Evolutionary conservation across 106 monocot genomes (phyloP), one percentile per base, ranked within the genome.

Genomic region (Xerophyta viscosa): DNA sequence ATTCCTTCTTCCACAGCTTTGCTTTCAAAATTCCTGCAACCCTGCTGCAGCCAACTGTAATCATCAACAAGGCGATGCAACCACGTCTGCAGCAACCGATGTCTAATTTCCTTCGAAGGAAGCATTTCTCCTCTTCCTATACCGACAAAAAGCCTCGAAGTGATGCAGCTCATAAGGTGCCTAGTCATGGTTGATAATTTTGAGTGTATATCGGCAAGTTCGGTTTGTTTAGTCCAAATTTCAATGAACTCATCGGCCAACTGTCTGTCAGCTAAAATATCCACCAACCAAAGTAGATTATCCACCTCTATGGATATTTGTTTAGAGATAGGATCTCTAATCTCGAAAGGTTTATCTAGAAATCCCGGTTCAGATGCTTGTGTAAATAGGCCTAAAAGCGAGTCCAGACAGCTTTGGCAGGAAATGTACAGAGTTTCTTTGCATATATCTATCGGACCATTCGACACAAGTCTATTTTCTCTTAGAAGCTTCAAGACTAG

Each of bases 1-100:
- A 99, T 99, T 14, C 98, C 98, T 77, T 99, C 98, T 56, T 99
- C 98, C 21, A 86, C 98, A 25, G 82, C 79, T 44, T 90, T 90
- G 30, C 79, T 27, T 44, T 99, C 90, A 39, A 99, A 90, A 8
- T 79, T 75, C 44, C 90, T 68, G 69, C 98, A 90, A 13, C 73
- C 75, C 41, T 86, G 90, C 58, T 90, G 98, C 63, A 99, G 52
- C 98, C 98, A 99, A 45, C 62, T 74, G 46, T 99, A 99, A 60
- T 99, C 98, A 25, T 90, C 86, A 42, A n/a, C 80, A 6, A 99
- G 74, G 1, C 82, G 98, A 66, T 86, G 85, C 60, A 99, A 33
- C 98, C 98, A 99, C 3, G 80, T 56, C 37, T 78, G 61, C 39
- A 99, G 56, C 49, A 99, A 53, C 64, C 66, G 61, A 41, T 83